A percentile compares a stretch with the other conserved stretches of the same genome.
Conservation (phyloP, 108 stramenopile genomes). For the Pseudonitzschia multistriata region DNA sequence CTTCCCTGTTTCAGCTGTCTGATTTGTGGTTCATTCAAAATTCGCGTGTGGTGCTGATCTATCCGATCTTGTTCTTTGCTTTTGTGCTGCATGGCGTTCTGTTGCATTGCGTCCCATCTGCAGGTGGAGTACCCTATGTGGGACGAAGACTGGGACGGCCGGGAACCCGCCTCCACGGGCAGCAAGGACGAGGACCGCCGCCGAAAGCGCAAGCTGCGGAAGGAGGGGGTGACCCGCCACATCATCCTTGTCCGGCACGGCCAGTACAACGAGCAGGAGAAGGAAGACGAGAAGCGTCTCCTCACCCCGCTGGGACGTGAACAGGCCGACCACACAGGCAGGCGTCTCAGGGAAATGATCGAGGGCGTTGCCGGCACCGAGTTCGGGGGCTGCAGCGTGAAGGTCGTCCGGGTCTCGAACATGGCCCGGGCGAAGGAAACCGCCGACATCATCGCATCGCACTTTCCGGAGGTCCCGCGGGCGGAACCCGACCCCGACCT, state of each 20-base stretch:
- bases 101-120: no score
- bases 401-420: conserved; percentile 72
- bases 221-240: conserved; percentile 84
- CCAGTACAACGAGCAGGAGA: conserved; percentile 84
- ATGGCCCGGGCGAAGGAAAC: conserved; percentile 86
- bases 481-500: conserved; percentile 74
- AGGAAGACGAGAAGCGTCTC: conserved; percentile 73
- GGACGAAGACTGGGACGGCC: conserved; percentile 83
- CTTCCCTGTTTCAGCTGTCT: no score
- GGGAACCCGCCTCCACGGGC: conserved; percentile 36
- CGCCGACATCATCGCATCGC: conserved; percentile 73
- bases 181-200: conserved; percentile 36
- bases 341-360: conserved; percentile 64
- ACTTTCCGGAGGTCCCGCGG: conserved; percentile 48
- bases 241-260: conserved; percentile 88
- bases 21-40: background rate
- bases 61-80: background rate
- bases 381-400: conserved; percentile 73
- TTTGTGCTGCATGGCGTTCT: no score
- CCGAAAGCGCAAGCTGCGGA: conserved; percentile 47
- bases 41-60: background rate
- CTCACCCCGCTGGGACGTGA: conserved; percentile 83
- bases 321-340: conserved; percentile 83
- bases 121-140: conserved; percentile 76
- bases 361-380: conserved; percentile 46